A percentile compares a stretch with the other conserved stretches of the same genome.
phyloP scores from a whole-genome alignment of 805 yeast genomes.

The Lipomyces anomalus region DNA sequence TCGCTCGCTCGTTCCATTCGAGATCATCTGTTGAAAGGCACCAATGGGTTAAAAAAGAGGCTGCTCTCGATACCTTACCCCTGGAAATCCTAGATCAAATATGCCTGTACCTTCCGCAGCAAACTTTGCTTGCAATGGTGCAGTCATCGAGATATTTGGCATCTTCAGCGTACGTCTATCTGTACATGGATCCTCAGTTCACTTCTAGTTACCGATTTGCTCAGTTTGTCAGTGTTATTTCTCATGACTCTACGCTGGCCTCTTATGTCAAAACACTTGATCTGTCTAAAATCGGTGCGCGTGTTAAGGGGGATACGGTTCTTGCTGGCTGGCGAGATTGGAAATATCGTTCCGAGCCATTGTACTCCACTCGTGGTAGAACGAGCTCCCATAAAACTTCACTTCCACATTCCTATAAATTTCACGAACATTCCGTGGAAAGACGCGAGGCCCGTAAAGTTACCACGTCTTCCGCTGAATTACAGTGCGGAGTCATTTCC shows the following conservation, averaged over 20 bases:
- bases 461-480: conserved; percentile 40
- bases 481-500: conserved; percentile 36
- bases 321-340: conserved; percentile 90
- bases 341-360: conserved; percentile 69
- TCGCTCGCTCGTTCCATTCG: conserved; percentile 19
- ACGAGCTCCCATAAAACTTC: too few species aligned
- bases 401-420: too few species aligned
- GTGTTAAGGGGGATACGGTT: conserved; percentile 16
- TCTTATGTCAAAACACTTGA: conserved; percentile 52
- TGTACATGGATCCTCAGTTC: conserved; percentile 52
- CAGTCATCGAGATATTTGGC: conserved; percentile 26
- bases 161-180: conserved; percentile 23
- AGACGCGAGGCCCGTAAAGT: too few species aligned
- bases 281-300: conserved; percentile 42
- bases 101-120: conserved; percentile 33
- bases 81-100: conserved; percentile 28
- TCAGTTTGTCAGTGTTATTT: conserved; percentile 67
- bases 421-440: too few species aligned
- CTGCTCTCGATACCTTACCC: conserved; percentile 27
- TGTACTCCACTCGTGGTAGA: conserved; percentile 11
- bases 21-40: conserved; percentile 11
- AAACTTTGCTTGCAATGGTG: conserved; percentile 45
- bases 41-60: conserved; percentile 1
- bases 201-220: conserved; percentile 73
- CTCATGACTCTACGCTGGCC: conserved; percentile 53